A percentile compares a stretch with the other conserved stretches of the same genome.
phyloP scores from a whole-genome alignment of 1,284 basidiomycete species.

The Ceratobasidium sp. region DNA sequence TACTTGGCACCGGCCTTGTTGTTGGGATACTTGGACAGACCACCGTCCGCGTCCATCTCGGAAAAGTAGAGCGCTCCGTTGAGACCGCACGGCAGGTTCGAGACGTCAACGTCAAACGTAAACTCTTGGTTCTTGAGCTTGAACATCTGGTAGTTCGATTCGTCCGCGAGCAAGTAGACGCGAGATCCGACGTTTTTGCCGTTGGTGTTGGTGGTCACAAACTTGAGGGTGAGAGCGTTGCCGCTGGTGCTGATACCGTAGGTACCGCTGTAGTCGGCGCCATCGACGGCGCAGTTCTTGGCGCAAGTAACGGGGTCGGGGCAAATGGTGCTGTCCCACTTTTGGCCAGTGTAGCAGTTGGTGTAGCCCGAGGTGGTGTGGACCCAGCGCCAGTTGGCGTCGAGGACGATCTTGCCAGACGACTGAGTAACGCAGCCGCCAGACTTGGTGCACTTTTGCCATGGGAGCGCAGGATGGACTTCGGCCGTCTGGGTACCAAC shows the following conservation, averaged over 20 bases:
- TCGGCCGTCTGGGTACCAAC: conserved; percentile 27
- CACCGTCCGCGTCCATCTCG: conserved; percentile 69
- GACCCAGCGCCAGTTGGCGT: too few relatives aligned
- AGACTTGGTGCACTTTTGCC: conserved; percentile 37
- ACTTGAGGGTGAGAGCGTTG: conserved; percentile 74
- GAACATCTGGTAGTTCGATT: conserved; percentile 45
- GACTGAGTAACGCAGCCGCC: too few relatives aligned
- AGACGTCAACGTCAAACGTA: conserved; percentile 70
- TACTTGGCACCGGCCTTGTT: conserved; percentile 71
- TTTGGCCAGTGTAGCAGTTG: conserved; percentile 61
- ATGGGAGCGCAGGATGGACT: conserved; percentile 17
- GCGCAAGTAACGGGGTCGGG: conserved; percentile 63
- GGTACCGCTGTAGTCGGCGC: conserved; percentile 65
- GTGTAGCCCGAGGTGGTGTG: too few relatives aligned
- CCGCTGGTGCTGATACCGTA: conserved; percentile 64
- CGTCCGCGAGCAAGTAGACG: conserved; percentile 63
- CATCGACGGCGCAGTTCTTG: conserved; percentile 68
- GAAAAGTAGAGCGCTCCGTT: conserved; percentile 66
- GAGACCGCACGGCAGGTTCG: conserved; percentile 67
- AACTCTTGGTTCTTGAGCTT: conserved; percentile 67
- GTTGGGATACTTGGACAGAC: conserved; percentile 61
- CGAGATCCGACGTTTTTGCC: conserved; percentile 67
- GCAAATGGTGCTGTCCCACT: conserved; percentile 57
- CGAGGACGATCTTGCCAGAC: too few relatives aligned
- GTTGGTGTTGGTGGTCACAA: conserved; percentile 82